phyloP scores from a whole-genome alignment of 805 yeast species.

The Isabelozyma rhagii region DNA sequence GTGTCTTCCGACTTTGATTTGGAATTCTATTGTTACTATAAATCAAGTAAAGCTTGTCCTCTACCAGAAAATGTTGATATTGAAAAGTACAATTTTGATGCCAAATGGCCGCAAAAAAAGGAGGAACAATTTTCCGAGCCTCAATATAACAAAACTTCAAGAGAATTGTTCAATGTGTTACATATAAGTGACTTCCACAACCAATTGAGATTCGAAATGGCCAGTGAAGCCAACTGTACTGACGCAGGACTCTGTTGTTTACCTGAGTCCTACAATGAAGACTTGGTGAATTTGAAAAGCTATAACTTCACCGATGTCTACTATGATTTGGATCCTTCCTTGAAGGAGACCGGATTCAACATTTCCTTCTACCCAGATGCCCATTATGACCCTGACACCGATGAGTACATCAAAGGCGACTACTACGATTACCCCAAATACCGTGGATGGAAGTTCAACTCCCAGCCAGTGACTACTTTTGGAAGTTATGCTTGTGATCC shows the following conservation, averaged over 20 bases:
- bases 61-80: constrained; percentile 52
- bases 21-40: constrained; percentile 54
- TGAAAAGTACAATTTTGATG: constrained; percentile 28
- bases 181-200: constrained; percentile 69
- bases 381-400: constrained; percentile 19
- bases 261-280: constrained; percentile 41
- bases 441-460: constrained; percentile 29
- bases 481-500: constrained; percentile 67
- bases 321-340: constrained; percentile 8
- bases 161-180: constrained; percentile 52
- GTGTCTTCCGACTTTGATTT: constrained; percentile 34
- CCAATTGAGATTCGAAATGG: constrained; percentile 51
- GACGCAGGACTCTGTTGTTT: constrained; percentile 56
- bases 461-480: constrained; percentile 55
- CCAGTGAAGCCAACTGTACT: constrained; percentile 58
- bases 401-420: constrained; percentile 26
- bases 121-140: constrained; percentile 24
- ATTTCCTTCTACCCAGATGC: constrained; percentile 31
- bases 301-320: constrained; percentile 32
- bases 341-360: constrained; percentile 5
- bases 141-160: constrained; percentile 16
- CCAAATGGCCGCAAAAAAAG: constrained; percentile 37
- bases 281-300: constrained; percentile 14
- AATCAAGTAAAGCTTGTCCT: constrained; percentile 39
- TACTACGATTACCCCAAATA: constrained; percentile 27